A percentile compares a stretch with the other conserved stretches of the same genome.
phyloP scores from a whole-genome alignment of 2,329 filamentous ascomycete genomes.

The Ilyonectria destructans region DNA sequence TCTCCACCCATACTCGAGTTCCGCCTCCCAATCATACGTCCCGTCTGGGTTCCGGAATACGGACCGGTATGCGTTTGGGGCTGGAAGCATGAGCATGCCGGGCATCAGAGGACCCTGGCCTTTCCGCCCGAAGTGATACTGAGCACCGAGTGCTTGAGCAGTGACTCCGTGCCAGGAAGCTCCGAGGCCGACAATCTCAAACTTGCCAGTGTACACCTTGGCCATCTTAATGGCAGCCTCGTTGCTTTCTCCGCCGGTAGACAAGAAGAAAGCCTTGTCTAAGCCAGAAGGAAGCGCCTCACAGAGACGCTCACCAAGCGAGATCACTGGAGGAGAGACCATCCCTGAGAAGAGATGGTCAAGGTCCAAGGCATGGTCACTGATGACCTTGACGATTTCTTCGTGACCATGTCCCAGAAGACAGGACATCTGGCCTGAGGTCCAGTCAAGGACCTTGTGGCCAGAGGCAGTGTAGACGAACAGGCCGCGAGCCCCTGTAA shows the following conservation, averaged over 20 bases:
- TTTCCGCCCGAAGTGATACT: constrained; percentile 70
- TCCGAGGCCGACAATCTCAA: constrained; percentile 74
- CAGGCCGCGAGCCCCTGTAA: constrained; percentile 61
- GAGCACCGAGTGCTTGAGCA: constrained; percentile 66
- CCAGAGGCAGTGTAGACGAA: constrained; percentile 63
- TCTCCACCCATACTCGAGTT: constrained; percentile 73
- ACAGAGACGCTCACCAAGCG: constrained; percentile 68
- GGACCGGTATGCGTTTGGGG: constrained; percentile 74
- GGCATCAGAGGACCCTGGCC: constrained; percentile 67
- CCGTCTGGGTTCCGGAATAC: constrained; percentile 72
- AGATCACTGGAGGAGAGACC: constrained; percentile 71
- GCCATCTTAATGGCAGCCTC: constrained; percentile 78
- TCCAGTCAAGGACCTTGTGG: constrained; percentile 70
- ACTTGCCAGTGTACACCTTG: constrained; percentile 76
- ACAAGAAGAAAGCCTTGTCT: constrained; percentile 72
- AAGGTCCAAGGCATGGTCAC: constrained; percentile 64
- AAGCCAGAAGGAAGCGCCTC: constrained; percentile 64
- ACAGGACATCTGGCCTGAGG: constrained; percentile 74
- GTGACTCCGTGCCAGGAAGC: constrained; percentile 77
- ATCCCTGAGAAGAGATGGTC: constrained; percentile 75
- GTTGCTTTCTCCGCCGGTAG: constrained; percentile 70
- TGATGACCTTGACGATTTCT: constrained; percentile 70
- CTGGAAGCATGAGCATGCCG: constrained; percentile 71
- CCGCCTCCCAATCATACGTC: constrained; percentile 74
- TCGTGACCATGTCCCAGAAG: constrained; percentile 72